Percentiles rank a stretch among this genome's conserved stretches.
Conservation (phyloP, 345 rosid genomes). For the Alliaria petiolata region DNA sequence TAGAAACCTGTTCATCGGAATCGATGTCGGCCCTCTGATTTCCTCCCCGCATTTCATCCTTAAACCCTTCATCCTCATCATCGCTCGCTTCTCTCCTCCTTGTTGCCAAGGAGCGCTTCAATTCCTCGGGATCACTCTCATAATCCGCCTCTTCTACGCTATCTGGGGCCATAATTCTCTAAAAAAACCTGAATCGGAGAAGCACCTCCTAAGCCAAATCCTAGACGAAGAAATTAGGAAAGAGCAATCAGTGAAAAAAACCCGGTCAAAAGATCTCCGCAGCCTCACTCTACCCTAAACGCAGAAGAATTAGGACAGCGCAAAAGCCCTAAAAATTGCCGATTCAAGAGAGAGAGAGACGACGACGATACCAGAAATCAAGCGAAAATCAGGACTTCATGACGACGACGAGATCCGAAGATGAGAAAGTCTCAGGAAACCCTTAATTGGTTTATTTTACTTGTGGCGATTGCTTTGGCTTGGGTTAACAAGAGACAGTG, state of each 20-base stretch:
- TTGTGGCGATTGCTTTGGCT: too few species aligned
- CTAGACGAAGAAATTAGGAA: neutral
- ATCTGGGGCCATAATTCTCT: conserved; percentile 51
- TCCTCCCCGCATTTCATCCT: conserved; percentile 25
- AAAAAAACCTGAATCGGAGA: too few species aligned
- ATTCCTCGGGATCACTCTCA: conserved; percentile 92
- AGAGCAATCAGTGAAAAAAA: neutral
- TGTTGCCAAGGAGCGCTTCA: conserved; percentile 57
- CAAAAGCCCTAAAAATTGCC: neutral
- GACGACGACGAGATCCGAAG: too few species aligned
- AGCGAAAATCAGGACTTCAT: too few species aligned
- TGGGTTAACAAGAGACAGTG: too few species aligned
- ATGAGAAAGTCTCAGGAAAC: too few species aligned
- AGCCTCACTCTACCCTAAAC: neutral
- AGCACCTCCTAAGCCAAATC: neutral
- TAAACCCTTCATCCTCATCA: conserved; percentile 58
- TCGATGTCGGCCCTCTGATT: conserved; percentile 43
- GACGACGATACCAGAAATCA: too few species aligned
- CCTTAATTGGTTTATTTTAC: too few species aligned
- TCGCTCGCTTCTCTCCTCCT: conserved; percentile 89
- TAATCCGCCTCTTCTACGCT: conserved; percentile 59
- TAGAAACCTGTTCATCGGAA: conserved; percentile 62
- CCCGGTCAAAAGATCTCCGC: too few species aligned
- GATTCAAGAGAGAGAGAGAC: too few species aligned
- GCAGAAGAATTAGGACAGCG: too few species aligned